phyloP scores from a whole-genome alignment of 1,284 basidiomycete genomes.

The Albatrellus sp. region DNA sequence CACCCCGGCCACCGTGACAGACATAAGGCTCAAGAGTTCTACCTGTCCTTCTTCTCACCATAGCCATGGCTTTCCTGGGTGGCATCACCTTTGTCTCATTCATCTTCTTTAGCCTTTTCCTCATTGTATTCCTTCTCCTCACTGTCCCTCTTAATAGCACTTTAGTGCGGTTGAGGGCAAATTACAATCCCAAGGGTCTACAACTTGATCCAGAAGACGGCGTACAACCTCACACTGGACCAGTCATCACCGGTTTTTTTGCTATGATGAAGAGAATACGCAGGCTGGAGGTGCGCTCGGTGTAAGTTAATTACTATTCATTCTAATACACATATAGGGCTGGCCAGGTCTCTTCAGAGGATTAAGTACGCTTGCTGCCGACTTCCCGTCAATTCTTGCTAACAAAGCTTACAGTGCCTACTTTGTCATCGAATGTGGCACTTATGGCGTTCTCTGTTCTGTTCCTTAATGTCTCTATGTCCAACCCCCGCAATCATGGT shows the following conservation, averaged over 20 bases:
- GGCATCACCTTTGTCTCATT: slow-evolving; percentile 16
- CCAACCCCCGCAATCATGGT: slow-evolving; percentile 44
- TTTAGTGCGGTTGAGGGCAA: slow-evolving; percentile 63
- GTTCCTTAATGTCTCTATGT: slow-evolving; percentile 34
- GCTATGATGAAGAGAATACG: slow-evolving; percentile 67
- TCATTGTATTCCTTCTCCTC: slow-evolving; percentile 28
- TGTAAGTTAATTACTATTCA: slow-evolving; percentile 4
- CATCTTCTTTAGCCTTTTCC: slow-evolving; percentile 29
- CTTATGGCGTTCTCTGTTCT: slow-evolving; percentile 45
- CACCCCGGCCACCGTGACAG: no score
- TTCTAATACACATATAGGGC: slow-evolving; percentile 31
- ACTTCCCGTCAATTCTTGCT: neutral
- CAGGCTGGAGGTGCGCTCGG: slow-evolving; percentile 50
- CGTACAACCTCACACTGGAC: slow-evolving; percentile 65
- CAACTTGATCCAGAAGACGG: slow-evolving; percentile 71
- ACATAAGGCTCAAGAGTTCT: no score
- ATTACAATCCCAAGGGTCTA: slow-evolving; percentile 74
- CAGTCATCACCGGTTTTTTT: slow-evolving; percentile 48
- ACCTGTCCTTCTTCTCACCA: no score
- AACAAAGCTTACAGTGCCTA: slow-evolving; percentile 46
- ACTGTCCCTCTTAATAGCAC: slow-evolving; percentile 54
- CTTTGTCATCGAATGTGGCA: slow-evolving; percentile 46
- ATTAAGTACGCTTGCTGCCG: slow-evolving; percentile 39
- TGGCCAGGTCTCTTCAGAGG: slow-evolving; percentile 79
- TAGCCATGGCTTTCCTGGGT: neutral